A percentile compares a stretch with the other conserved stretches of the same genome.
phyloP scores from a whole-genome alignment of 148 eudicot species.

The Cornus suecica region DNA sequence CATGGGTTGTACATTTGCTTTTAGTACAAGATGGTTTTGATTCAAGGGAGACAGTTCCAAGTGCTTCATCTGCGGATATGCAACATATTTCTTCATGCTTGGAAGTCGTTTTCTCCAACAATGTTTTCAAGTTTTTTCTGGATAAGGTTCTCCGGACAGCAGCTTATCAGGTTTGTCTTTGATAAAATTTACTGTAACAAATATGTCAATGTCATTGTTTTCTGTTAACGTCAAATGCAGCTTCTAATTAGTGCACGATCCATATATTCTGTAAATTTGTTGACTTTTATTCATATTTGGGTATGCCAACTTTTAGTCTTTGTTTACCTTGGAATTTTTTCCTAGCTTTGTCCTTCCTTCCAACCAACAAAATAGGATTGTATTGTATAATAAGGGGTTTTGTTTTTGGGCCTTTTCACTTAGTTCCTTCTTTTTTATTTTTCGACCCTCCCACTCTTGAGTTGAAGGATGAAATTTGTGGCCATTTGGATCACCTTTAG shows the following conservation, averaged over 20 bases:
- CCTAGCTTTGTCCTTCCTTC: slow-evolving; percentile 4
- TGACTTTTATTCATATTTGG: neutral
- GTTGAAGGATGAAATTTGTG: neutral
- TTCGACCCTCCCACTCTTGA: neutral
- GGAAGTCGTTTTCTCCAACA: slow-evolving; percentile 68
- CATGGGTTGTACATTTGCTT: slow-evolving; percentile 87
- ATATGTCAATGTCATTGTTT: neutral
- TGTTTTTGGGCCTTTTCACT: neutral
- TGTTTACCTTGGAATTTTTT: neutral
- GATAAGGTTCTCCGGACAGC: slow-evolving; percentile 86
- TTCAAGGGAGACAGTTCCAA: slow-evolving; percentile 41
- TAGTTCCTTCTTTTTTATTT: neutral
- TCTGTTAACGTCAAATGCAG: neutral
- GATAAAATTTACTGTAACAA: neutral
- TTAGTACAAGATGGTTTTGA: slow-evolving; percentile 57
- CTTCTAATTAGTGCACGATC: neutral
- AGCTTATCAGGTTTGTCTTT: slow-evolving; percentile 78
- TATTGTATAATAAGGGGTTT: neutral
- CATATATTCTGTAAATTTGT: neutral
- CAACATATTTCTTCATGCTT: slow-evolving; percentile 60
- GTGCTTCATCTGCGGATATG: slow-evolving; percentile 48
- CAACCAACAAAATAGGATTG: neutral
- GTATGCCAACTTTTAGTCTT: neutral
- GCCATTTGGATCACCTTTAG: neutral
- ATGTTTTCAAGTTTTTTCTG: slow-evolving; percentile 79